A percentile compares a stretch with the other conserved stretches of the same genome.
Conservation (phyloP, 2,329 filamentous ascomycete genomes). For the Metarhizium sp. region DNA sequence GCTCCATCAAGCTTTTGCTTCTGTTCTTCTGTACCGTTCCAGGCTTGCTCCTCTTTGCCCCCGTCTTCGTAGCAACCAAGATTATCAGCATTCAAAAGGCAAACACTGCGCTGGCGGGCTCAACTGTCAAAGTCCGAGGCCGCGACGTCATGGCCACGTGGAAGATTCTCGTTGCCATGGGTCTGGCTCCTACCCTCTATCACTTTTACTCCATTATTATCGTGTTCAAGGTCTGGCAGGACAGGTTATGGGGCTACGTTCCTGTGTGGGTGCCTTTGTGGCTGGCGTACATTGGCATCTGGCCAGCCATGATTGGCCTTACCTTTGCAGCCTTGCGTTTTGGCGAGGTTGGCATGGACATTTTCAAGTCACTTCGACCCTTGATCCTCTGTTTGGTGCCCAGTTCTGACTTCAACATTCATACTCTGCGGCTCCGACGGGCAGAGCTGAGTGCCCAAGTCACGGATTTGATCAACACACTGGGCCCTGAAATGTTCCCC, state of each 20-base stretch:
- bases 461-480: constrained; percentile 85
- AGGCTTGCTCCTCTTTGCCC: constrained; percentile 77
- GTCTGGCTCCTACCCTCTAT: constrained; percentile 73
- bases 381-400: constrained; percentile 80
- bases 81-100: constrained; percentile 75
- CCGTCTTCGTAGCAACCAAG: constrained; percentile 78
- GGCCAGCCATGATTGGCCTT: constrained; percentile 74
- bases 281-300: constrained; percentile 63
- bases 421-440: constrained; percentile 64
- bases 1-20: constrained; percentile 65
- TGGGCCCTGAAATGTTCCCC: constrained; percentile 94
- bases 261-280: constrained; percentile 75
- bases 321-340: constrained; percentile 92
- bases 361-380: constrained; percentile 86
- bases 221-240: constrained; percentile 68
- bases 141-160: constrained; percentile 88
- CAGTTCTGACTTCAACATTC: constrained; percentile 72
- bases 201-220: constrained; percentile 69
- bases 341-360: constrained; percentile 98
- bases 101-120: constrained; percentile 72
- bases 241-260: constrained; percentile 73
- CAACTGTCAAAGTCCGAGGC: constrained; percentile 80
- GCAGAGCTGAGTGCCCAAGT: constrained; percentile 71
- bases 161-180: constrained; percentile 85
- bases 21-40: constrained; percentile 77